These are phyloP conservation scores for Pezicula neosporulosa DNA, from an alignment of 2,329 filamentous ascomycete genomes.

Conservation along the genomic window DNA sequence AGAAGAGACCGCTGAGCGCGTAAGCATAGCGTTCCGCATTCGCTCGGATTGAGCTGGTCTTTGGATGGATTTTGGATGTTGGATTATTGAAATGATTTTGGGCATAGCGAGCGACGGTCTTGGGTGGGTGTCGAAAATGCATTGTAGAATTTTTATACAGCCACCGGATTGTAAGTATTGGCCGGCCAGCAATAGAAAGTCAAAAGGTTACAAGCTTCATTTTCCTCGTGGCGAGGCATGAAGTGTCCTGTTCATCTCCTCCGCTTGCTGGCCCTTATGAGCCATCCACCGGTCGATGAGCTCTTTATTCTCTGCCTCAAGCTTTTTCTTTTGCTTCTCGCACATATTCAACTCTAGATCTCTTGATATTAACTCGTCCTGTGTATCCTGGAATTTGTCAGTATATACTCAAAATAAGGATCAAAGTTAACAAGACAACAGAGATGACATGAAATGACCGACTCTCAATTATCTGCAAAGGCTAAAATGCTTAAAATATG, in stretches of 20 bases:
- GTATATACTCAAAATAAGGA: background rate
- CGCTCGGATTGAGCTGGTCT: background rate
- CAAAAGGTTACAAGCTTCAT: background rate
- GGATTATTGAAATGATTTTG: background rate
- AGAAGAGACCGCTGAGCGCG: conserved; percentile 41
- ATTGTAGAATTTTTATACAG: background rate
- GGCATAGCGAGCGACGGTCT: background rate
- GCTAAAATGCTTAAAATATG: too few species aligned
- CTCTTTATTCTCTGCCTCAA: conserved; percentile 82
- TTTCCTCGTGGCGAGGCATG: conserved; percentile 15
- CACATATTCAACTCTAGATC: conserved; percentile 86
- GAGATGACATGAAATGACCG: too few species aligned
- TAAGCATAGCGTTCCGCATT: too few species aligned
- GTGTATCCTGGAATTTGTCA: conserved; percentile 58
- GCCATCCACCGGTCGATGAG: conserved; percentile 90
- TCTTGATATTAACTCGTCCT: conserved; percentile 87
- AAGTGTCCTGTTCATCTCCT: conserved; percentile 71
- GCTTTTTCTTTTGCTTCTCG: conserved; percentile 68
- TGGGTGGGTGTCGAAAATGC: background rate
- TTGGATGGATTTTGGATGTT: background rate
- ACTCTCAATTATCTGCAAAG: too few species aligned
- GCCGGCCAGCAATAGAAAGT: too few species aligned
- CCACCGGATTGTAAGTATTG: too few species aligned
- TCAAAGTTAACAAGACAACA: too few species aligned
- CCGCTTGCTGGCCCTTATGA: conserved; percentile 79